Conservation (phyloP, 2,329 filamentous ascomycete species). For the Massarina eburnea region DNA sequence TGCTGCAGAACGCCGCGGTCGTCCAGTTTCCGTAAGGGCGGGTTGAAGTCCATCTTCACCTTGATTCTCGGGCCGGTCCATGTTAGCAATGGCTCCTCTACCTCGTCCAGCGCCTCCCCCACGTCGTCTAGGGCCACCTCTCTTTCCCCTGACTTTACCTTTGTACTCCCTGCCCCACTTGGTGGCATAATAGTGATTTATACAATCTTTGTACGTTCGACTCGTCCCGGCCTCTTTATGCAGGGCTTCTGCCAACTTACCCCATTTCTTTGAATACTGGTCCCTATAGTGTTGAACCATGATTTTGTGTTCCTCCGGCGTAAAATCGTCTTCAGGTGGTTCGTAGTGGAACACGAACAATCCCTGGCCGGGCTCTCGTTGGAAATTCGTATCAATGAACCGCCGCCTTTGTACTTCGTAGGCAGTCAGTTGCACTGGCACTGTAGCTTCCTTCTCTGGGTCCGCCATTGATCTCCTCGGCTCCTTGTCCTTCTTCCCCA, state of each 20-base stretch:
- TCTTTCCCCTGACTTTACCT: constrained; percentile 60
- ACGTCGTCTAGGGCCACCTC: constrained; percentile 29
- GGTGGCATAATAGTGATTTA: constrained; percentile 83
- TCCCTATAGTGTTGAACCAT: constrained; percentile 77
- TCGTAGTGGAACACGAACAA: constrained; percentile 72
- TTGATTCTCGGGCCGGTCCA: constrained; percentile 42
- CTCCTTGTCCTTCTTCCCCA: constrained; percentile 63
- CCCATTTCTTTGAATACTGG: constrained; percentile 76
- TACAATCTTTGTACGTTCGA: constrained; percentile 76
- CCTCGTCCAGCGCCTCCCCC: constrained; percentile 46
- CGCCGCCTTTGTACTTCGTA: constrained; percentile 61
- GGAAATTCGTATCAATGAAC: constrained; percentile 68
- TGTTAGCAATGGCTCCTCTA: constrained; percentile 62
- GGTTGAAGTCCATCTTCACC: constrained; percentile 42
- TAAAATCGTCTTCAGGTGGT: constrained; percentile 74
- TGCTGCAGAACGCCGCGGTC: constrained; percentile 58
- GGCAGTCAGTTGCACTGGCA: constrained; percentile 68
- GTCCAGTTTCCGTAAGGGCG: constrained; percentile 50
- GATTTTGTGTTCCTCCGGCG: constrained; percentile 65
- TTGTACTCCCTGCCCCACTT: constrained; percentile 76
- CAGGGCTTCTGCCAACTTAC: constrained; percentile 70
- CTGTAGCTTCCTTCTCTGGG: constrained; percentile 73
- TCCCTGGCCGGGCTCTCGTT: constrained; percentile 65
- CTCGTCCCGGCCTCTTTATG: constrained; percentile 49
- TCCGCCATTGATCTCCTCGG: constrained; percentile 70